Evolutionary conservation across 2,329 filamentous ascomycete species (phyloP).

Genomic region (Pezicula radicicola): DNA sequence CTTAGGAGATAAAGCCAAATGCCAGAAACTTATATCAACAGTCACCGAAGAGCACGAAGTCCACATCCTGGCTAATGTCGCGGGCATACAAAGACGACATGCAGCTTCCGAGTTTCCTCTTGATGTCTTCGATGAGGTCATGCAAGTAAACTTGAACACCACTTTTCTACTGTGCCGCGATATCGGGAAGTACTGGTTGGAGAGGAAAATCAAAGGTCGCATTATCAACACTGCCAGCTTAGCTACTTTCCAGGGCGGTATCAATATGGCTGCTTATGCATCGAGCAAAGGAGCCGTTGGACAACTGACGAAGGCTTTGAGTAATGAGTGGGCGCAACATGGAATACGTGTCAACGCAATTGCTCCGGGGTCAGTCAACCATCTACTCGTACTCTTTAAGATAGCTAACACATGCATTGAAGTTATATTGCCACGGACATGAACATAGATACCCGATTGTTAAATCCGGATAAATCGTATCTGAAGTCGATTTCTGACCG

Average conservation of each 20-base stretch:
- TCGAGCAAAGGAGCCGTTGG: constrained; percentile 17
- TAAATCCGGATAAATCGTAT: constrained; percentile 66
- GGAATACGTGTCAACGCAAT: constrained; percentile 81
- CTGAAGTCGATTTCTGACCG: constrained; percentile 64
- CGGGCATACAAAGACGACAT: constrained; percentile 27
- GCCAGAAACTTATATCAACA: constrained; percentile 36
- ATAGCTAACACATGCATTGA: background rate
- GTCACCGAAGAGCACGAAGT: constrained; percentile 30
- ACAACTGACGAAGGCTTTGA: constrained; percentile 71
- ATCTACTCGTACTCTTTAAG: no score
- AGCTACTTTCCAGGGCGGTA: background rate
- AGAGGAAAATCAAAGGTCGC: background rate
- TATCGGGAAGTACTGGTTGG: constrained; percentile 1
- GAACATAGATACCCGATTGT: constrained; percentile 71
- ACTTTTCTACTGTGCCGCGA: constrained; percentile 1
- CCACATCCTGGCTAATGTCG: constrained; percentile 39
- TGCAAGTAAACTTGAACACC: constrained; percentile 29
- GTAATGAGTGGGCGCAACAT: constrained; percentile 74
- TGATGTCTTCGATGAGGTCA: constrained; percentile 28
- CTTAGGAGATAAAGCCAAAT: background rate
- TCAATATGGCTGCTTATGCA: constrained; percentile 1
- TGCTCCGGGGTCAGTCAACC: constrained; percentile 56
- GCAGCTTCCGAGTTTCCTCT: constrained; percentile 29
- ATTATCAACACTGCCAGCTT: constrained; percentile 3
- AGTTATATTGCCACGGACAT: constrained; percentile 83